Evolutionary conservation across 2,329 filamentous ascomycete genomes (phyloP).

Genomic region (Fusarium sp.): DNA sequence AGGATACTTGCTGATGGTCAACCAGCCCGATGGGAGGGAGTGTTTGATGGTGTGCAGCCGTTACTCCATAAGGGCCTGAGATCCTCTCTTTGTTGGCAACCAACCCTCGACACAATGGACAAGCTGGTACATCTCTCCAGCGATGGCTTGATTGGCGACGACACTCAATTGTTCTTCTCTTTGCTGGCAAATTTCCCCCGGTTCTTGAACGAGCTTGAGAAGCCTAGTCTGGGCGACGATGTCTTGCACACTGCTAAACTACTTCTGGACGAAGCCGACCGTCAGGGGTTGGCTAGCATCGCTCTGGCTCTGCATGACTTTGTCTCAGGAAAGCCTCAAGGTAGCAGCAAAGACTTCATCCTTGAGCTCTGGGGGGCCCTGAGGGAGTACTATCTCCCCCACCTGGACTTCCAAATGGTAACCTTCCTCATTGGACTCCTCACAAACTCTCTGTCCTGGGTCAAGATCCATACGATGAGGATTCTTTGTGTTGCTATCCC

Average conservation of each 20-base stretch:
- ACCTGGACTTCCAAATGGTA: conserved; percentile 84
- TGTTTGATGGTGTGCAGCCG: conserved; percentile 87
- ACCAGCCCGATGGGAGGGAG: conserved; percentile 88
- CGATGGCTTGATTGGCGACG: conserved; percentile 83
- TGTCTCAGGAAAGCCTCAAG: conserved; percentile 73
- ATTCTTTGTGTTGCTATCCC: conserved; percentile 87
- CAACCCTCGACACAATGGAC: conserved; percentile 82
- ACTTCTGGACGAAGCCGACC: conserved; percentile 78
- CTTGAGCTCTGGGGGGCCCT: conserved; percentile 79
- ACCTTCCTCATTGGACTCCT: conserved; percentile 92
- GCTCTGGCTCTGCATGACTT: conserved; percentile 78
- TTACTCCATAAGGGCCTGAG: conserved; percentile 92
- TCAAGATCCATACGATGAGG: conserved; percentile 93
- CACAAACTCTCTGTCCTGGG: conserved; percentile 89
- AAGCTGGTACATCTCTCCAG: conserved; percentile 82
- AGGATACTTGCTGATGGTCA: conserved; percentile 80
- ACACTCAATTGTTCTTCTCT: conserved; percentile 84
- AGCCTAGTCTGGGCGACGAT: conserved; percentile 65
- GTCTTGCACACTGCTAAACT: conserved; percentile 74
- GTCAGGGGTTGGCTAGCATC: conserved; percentile 75
- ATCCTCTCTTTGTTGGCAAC: conserved; percentile 84
- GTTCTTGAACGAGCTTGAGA: conserved; percentile 84
- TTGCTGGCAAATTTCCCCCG: conserved; percentile 92
- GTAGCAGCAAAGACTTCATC: conserved; percentile 80
- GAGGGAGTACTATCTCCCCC: conserved; percentile 81